Evolutionary conservation across 148 eudicot species (phyloP).

Genomic region (Salicornia ramosissima): DNA sequence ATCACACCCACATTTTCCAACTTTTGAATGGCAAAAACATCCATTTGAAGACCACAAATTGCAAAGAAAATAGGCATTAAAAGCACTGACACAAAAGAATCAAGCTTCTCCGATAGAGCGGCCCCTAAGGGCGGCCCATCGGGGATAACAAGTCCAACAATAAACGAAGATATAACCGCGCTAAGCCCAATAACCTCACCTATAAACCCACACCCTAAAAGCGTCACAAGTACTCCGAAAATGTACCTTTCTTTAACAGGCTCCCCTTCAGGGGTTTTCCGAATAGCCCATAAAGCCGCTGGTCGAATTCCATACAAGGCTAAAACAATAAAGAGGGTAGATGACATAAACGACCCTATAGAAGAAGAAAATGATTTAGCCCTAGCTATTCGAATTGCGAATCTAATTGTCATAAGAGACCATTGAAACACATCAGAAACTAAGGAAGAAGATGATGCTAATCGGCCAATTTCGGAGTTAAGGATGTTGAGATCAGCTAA

Average conservation of each 20-base stretch:
- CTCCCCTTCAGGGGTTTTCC: slow-evolving; percentile 36
- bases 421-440: slow-evolving; percentile 38
- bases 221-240: slow-evolving; percentile 23
- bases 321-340: slow-evolving; percentile 18
- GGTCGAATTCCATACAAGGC: slow-evolving; percentile 42
- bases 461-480: slow-evolving; percentile 41
- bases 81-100: slow-evolving; percentile 34
- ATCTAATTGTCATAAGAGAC: slow-evolving; percentile 25
- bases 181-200: slow-evolving; percentile 41
- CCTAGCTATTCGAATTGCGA: slow-evolving; percentile 19
- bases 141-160: slow-evolving; percentile 41
- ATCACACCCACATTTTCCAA: slow-evolving; percentile 34
- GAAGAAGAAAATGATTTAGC: slow-evolving; percentile 21
- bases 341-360: slow-evolving; percentile 31
- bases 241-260: slow-evolving; percentile 41
- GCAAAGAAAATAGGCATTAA: slow-evolving; percentile 43
- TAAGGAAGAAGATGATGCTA: slow-evolving; percentile 45
- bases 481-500: slow-evolving; percentile 44
- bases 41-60: slow-evolving; percentile 32
- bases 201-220: slow-evolving; percentile 29
- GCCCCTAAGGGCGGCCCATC: slow-evolving; percentile 55
- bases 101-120: slow-evolving; percentile 38
- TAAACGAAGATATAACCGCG: slow-evolving; percentile 28
- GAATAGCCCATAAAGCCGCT: slow-evolving; percentile 35
- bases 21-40: slow-evolving; percentile 30